Evolutionary conservation across 306 rosid genomes (phyloP).

Genomic region (Inga laurina): DNA sequence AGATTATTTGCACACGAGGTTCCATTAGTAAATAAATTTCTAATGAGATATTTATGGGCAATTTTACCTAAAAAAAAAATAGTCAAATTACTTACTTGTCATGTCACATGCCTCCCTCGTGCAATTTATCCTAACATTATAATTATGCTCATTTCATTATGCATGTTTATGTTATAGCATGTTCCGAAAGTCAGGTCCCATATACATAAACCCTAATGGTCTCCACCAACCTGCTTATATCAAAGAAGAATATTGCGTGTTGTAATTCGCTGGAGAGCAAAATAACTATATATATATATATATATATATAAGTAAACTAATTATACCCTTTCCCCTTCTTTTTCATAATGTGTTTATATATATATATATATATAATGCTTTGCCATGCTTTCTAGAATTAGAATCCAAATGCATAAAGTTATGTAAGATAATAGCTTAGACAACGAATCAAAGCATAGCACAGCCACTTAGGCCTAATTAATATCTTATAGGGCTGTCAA

Average conservation of each 20-base stretch:
- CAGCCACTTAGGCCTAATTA: slow-evolving; percentile 41
- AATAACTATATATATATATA: not conserved
- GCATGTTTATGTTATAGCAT: not conserved
- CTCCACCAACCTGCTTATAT: not conserved
- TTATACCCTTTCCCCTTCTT: not conserved
- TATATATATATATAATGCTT: not conserved
- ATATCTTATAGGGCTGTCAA: slow-evolving; percentile 28
- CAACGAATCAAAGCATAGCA: slow-evolving; percentile 29
- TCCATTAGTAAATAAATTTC: too few relatives aligned
- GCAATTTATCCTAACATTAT: not conserved
- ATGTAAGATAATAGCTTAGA: not conserved
- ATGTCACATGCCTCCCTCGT: not conserved
- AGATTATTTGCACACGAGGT: too few relatives aligned
- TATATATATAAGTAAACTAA: not conserved
- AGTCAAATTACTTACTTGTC: not conserved
- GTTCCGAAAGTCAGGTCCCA: slow-evolving; percentile 8
- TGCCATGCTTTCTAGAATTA: not conserved
- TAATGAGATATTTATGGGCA: too few relatives aligned
- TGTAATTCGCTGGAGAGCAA: slow-evolving; percentile 4
- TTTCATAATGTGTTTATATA: too few relatives aligned
- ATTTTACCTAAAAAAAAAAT: too few relatives aligned
- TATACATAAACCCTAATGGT: not conserved
- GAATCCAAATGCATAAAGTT: not conserved
- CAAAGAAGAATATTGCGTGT: not conserved
- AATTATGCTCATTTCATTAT: not conserved